Conservation (phyloP, 2,329 filamentous ascomycete genomes). For the Alternaria gaisen region DNA sequence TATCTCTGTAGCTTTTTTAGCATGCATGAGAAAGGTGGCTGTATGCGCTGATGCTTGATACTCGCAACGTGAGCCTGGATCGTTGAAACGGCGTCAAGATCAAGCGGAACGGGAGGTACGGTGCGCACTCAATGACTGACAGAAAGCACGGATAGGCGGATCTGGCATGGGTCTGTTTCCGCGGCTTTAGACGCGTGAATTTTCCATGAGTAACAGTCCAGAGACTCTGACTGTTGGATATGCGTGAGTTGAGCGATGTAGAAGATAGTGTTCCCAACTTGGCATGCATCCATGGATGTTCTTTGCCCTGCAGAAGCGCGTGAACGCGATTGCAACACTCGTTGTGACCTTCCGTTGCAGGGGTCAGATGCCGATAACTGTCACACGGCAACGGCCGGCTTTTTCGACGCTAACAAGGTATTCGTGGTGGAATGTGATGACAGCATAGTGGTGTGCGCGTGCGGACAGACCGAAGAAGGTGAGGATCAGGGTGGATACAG, state of each 20-base stretch:
- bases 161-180: conserved; percentile 11
- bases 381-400: conserved; percentile 8
- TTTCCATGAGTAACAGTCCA: conserved; percentile 10
- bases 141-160: conserved; percentile 13
- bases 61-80: conserved; percentile 5
- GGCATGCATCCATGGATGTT: background rate
- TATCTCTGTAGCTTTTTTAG: background rate
- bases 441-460: conserved; percentile 5
- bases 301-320: conserved; percentile 3
- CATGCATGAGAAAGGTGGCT: background rate
- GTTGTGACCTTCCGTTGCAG: conserved; percentile 14
- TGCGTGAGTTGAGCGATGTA: background rate
- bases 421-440: conserved; percentile 3
- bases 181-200: conserved; percentile 11
- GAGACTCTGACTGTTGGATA: background rate
- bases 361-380: conserved; percentile 10
- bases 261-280: background rate
- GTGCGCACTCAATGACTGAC: conserved; percentile 14
- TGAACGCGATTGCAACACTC: conserved; percentile 5
- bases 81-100: conserved; percentile 7
- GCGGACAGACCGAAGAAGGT: background rate
- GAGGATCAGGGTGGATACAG: conserved; percentile 9
- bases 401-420: conserved; percentile 6
- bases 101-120: conserved; percentile 22
- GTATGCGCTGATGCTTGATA: conserved; percentile 5